These are phyloP conservation scores for Rhizopogon parksii DNA, from an alignment of 1,284 basidiomycete species.

Conservation along the genomic window DNA sequence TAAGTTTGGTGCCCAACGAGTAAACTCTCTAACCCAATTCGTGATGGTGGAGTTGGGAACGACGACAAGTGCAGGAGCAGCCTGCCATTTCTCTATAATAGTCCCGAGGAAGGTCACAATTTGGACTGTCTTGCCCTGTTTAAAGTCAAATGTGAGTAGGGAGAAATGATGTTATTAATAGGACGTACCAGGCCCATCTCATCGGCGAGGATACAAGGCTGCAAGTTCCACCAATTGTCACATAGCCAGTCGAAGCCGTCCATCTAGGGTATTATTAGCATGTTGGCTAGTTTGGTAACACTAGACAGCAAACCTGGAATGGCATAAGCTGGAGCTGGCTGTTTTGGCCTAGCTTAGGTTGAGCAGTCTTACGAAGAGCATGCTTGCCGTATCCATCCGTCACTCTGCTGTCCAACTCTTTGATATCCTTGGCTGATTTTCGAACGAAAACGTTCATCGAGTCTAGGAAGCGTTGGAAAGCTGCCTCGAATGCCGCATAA, in stretches of 20 bases:
- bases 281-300: not conserved
- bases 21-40: conserved; percentile 85
- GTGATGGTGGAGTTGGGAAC: conserved; percentile 93
- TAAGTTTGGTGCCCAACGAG: conserved; percentile 83
- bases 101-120: conserved; percentile 82
- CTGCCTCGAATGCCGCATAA: conserved; percentile 59
- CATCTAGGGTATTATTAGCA: conserved; percentile 42
- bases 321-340: conserved; percentile 66
- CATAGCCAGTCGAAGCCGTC: conserved; percentile 92
- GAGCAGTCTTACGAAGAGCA: conserved; percentile 41
- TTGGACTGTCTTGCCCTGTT: conserved; percentile 88
- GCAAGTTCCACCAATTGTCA: conserved; percentile 82
- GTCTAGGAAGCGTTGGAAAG: conserved; percentile 59
- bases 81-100: conserved; percentile 53
- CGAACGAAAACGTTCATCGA: conserved; percentile 60
- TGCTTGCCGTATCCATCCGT: conserved; percentile 41
- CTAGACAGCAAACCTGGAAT: conserved; percentile 56
- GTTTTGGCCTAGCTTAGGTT: conserved; percentile 61
- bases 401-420: conserved; percentile 39
- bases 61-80: conserved; percentile 79
- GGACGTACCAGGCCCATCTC: conserved; percentile 85
- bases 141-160: conserved; percentile 11
- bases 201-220: conserved; percentile 92
- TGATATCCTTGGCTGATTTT: conserved; percentile 34
- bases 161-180: not conserved